These are phyloP conservation scores for Rhodotorula glutinis DNA, from an alignment of 1,284 basidiomycete species.

Conservation along the genomic window DNA sequence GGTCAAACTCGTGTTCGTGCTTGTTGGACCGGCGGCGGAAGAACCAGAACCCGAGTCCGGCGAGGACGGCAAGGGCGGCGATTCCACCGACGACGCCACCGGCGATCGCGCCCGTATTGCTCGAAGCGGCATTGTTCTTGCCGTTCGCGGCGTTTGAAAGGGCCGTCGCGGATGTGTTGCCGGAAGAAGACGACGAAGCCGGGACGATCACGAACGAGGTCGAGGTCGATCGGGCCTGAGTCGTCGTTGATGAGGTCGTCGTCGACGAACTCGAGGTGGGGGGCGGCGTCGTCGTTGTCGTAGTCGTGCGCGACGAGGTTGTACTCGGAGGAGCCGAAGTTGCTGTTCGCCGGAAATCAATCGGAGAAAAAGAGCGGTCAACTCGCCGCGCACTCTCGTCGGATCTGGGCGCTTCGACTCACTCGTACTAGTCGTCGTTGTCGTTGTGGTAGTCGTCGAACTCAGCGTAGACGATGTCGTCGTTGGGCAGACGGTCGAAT, in stretches of 20 bases:
- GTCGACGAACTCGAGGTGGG: conserved; percentile 4
- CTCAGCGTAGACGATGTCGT: background rate
- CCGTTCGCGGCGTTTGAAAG: background rate
- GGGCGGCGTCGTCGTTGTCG: conserved; percentile 5
- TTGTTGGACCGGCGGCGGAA: conserved; percentile 40
- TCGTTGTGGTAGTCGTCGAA: conserved; percentile 6
- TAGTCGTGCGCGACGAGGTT: conserved; percentile 2
- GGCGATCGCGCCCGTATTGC: conserved; percentile 48
- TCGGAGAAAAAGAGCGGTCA: no score
- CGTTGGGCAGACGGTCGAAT: conserved; percentile 7
- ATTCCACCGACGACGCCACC: conserved; percentile 49
- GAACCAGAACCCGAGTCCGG: conserved; percentile 44
- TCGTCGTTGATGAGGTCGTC: background rate
- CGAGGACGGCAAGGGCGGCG: conserved; percentile 45
- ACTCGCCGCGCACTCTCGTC: no score
- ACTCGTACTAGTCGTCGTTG: background rate
- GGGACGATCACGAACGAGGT: conserved; percentile 2
- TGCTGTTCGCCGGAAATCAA: no score
- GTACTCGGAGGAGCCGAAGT: no score
- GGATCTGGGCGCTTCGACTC: no score
- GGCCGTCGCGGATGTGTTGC: conserved; percentile 1
- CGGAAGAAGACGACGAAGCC: background rate
- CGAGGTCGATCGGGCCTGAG: background rate
- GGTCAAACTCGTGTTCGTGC: conserved; percentile 10
- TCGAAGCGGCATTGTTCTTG: background rate